Evolutionary conservation across 306 rosid genomes (phyloP), one percentile per base, ranked within the genome.

Genomic region (Prunus armeniaca): DNA sequence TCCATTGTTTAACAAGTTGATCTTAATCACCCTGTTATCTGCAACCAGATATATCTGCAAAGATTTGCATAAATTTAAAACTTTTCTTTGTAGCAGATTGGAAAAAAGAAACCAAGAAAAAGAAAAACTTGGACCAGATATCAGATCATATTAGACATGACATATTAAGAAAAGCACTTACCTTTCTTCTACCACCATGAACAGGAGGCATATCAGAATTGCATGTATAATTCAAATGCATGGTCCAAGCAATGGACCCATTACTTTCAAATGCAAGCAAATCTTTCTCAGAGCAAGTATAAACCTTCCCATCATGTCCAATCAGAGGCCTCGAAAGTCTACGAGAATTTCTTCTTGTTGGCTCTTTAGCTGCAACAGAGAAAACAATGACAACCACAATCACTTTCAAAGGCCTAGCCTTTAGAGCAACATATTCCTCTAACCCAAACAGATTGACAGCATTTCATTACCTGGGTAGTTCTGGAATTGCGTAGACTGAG

Each of bases 31-130:
- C 83, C 88, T 89, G 80, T 87, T 87, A 58, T 85, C 97, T 24
- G 92, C 96, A 24, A 90, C 87, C 84, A 91, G 72, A 82, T 87
- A 93, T 69, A 93, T 80, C 98, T 93, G 89, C 67, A 79, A 76
- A 47, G 30, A 49, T 24, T 57, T 30, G 45, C 67, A 76, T 9
- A 43, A 62, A 50, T 81, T 25, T 76, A 34, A 5, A 64, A 45
- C 47, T 68, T 75, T 12, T 15, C 7, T 32, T 28, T 14, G 1
- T 14, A 30, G n/a, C 34, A 60, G 19, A 27, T 2, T 25, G 54
- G 19, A 12, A 13, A 49, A 49, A 49, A 38, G 0, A 38, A 38
- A 38, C 43, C 9, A 38, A 38, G 2, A 38, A 38, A 7, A 38
- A 34, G 41, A 11, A 49, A 3, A 49, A 49, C 6, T 49, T 13